These are phyloP conservation scores for Kwoniella europaea DNA, from an alignment of 768 basidiomycete species.

Conservation along the genomic window DNA sequence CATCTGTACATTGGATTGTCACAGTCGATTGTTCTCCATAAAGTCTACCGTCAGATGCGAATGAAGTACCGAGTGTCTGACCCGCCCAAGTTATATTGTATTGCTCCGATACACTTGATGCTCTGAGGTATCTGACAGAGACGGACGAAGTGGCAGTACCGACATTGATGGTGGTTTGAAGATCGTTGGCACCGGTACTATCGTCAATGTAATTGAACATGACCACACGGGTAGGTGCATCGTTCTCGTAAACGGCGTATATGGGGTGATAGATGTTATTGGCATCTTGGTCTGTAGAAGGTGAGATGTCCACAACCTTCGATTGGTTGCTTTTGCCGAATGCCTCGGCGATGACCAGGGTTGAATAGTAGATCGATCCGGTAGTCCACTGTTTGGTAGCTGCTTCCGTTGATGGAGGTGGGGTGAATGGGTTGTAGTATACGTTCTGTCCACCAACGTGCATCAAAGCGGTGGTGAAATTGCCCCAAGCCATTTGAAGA, in stretches of 20 bases:
- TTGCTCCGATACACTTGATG: constrained; percentile 67
- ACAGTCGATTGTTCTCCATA: constrained; percentile 65
- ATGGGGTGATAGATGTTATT: constrained; percentile 65
- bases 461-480: constrained; percentile 64
- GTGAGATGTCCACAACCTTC: constrained; percentile 71
- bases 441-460: constrained; percentile 63
- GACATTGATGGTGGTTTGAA: constrained; percentile 64
- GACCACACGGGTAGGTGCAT: constrained; percentile 66
- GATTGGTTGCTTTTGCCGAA: constrained; percentile 71
- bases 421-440: constrained; percentile 67
- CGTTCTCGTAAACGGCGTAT: constrained; percentile 77
- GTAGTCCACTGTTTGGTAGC: constrained; percentile 72
- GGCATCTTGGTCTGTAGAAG: constrained; percentile 59
- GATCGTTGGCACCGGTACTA: constrained; percentile 63
- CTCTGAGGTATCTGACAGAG: constrained; percentile 60
- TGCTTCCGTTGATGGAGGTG: constrained; percentile 66
- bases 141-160: constrained; percentile 54
- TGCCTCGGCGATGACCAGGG: constrained; percentile 71
- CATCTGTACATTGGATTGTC: constrained; percentile 67
- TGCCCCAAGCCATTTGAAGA: constrained; percentile 66
- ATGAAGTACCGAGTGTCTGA: constrained; percentile 67
- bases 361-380: constrained; percentile 74
- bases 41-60: constrained; percentile 70
- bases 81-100: constrained; percentile 77
- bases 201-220: constrained; percentile 77